phyloP scores from a whole-genome alignment of 257 asterid species.

The Solanum sparsipilum region DNA sequence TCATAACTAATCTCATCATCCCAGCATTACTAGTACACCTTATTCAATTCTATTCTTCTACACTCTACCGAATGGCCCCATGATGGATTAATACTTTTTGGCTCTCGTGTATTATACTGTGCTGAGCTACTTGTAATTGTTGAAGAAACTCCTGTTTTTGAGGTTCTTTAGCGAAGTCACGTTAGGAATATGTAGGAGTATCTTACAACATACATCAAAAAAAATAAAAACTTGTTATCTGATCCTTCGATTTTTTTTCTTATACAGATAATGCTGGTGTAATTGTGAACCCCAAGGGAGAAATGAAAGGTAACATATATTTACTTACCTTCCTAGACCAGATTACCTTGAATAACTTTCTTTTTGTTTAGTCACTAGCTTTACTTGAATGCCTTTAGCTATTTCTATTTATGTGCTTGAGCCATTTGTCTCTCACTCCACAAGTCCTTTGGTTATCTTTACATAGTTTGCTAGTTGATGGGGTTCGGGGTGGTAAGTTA shows the following conservation, averaged over 20 bases:
- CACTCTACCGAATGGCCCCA: background rate
- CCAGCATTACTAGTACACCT: background rate
- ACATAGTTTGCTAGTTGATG: too few relatives aligned
- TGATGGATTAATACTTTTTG: background rate
- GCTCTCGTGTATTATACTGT: background rate
- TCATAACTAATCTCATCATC: too few relatives aligned
- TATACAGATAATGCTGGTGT: slow-evolving; percentile 49
- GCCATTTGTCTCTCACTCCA: too few relatives aligned
- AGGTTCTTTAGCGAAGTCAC: background rate
- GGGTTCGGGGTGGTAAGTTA: too few relatives aligned
- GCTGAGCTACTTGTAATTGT: background rate
- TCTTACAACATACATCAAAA: background rate
- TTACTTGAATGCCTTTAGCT: too few relatives aligned
- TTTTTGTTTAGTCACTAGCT: background rate
- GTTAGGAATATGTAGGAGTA: background rate
- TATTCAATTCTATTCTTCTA: background rate
- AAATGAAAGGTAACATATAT: slow-evolving; percentile 39
- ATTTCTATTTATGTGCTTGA: too few relatives aligned
- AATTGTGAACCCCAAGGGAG: slow-evolving; percentile 54
- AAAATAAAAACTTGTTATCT: background rate
- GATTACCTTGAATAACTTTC: background rate
- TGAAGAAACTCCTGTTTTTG: too few relatives aligned
- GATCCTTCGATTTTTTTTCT: background rate
- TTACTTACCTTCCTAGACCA: background rate
- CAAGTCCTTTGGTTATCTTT: too few relatives aligned